phyloP scores from a whole-genome alignment of 805 yeast species.

The Priceomyces medius region DNA sequence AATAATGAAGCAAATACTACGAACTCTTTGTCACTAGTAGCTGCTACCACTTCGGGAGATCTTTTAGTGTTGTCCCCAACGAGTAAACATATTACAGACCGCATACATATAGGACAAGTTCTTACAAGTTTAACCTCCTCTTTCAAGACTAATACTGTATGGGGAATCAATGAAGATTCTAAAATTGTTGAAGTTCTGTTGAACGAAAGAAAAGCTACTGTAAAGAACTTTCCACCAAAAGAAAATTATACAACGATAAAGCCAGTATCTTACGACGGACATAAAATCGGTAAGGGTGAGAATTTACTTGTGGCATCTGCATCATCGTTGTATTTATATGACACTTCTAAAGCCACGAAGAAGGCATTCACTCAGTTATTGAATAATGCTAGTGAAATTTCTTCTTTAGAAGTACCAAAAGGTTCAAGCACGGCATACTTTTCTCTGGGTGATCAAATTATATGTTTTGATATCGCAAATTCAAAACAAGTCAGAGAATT shows the following conservation, averaged over 20 bases:
- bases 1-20: slow-evolving; percentile 8
- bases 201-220: slow-evolving; percentile 23
- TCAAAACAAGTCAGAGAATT: background rate
- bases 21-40: slow-evolving; percentile 23
- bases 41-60: slow-evolving; percentile 34
- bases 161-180: slow-evolving; percentile 21
- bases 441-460: background rate
- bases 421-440: background rate
- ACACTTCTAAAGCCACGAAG: slow-evolving; percentile 3
- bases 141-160: slow-evolving; percentile 15
- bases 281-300: background rate
- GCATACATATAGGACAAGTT: slow-evolving; percentile 30
- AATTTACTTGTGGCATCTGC: slow-evolving; percentile 1
- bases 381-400: background rate
- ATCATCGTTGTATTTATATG: background rate
- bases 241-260: background rate
- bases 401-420: background rate
- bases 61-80: slow-evolving; percentile 46
- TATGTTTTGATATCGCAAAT: background rate
- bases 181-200: slow-evolving; percentile 21
- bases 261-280: background rate
- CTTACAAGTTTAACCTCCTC: slow-evolving; percentile 17
- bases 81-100: slow-evolving; percentile 35
- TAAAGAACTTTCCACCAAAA: background rate
- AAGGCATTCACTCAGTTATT: background rate